Evolutionary conservation across 129 eudicot genomes (phyloP).

Genomic region (Lactuca sativa): DNA sequence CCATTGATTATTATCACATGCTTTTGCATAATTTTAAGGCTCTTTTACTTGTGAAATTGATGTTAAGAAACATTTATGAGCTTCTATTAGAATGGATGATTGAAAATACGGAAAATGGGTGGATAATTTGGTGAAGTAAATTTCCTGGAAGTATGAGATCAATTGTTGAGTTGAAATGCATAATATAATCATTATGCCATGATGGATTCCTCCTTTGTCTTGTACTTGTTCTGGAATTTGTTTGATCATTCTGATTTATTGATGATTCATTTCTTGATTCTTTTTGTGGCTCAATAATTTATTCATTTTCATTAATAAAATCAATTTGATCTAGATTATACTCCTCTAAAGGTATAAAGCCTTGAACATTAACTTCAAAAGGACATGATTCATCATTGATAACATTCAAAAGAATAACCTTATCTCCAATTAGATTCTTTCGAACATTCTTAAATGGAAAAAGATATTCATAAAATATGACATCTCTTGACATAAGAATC

Average conservation of each 20-base stretch:
- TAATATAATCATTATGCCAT: not conserved
- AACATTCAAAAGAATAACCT: too few species aligned
- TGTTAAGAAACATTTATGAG: not conserved
- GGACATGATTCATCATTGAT: too few species aligned
- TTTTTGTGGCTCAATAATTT: too few species aligned
- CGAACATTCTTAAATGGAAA: too few species aligned
- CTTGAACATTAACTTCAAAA: too few species aligned
- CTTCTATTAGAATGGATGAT: not conserved
- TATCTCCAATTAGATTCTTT: too few species aligned
- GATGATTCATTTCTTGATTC: too few species aligned
- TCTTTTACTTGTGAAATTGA: not conserved
- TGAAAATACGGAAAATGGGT: not conserved
- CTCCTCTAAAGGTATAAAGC: too few species aligned
- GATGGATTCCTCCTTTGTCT: not conserved
- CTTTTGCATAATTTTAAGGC: not conserved
- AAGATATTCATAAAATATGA: too few species aligned
- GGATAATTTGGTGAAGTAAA: not conserved
- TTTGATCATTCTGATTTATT: not conserved
- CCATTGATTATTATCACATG: not conserved
- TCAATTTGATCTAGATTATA: too few species aligned
- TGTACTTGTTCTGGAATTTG: not conserved
- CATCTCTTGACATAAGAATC: too few species aligned
- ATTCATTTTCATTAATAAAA: too few species aligned
- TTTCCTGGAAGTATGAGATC: not conserved
- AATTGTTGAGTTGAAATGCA: not conserved